Percentiles rank a stretch among this genome's conserved stretches.
Evolutionary conservation across 2,329 filamentous ascomycete species (phyloP).

Genomic region (Paecilomyces variotii): DNA sequence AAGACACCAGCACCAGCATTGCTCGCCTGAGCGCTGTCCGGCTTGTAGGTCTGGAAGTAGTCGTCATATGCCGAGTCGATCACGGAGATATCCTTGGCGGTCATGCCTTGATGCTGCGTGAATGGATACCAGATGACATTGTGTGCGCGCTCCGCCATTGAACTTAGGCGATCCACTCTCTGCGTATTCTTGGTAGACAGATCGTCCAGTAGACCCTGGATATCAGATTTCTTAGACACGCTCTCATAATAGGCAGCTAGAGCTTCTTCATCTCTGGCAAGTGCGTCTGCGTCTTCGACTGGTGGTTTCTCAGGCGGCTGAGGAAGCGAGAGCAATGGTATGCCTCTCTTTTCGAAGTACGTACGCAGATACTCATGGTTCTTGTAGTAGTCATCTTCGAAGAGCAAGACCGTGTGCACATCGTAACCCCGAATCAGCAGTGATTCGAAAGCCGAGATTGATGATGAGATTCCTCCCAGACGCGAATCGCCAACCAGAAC

Average conservation of each 20-base stretch:
- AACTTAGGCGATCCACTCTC: slow-evolving; percentile 52
- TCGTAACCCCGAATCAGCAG: slow-evolving; percentile 71
- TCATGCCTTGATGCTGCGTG: slow-evolving; percentile 64
- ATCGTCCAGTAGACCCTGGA: slow-evolving; percentile 41
- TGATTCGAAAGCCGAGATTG: slow-evolving; percentile 73
- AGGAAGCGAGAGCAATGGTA: slow-evolving; percentile 51
- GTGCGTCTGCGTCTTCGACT: slow-evolving; percentile 20
- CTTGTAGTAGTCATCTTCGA: slow-evolving; percentile 56
- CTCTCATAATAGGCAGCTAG: slow-evolving; percentile 43
- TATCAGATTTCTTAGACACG: slow-evolving; percentile 42
- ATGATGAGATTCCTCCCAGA: slow-evolving; percentile 71
- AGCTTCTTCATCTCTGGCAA: slow-evolving; percentile 40
- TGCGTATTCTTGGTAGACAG: slow-evolving; percentile 48
- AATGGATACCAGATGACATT: slow-evolving; percentile 77
- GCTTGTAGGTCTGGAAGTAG: slow-evolving; percentile 59
- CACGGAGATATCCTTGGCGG: slow-evolving; percentile 55
- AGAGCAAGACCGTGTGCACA: slow-evolving; percentile 61
- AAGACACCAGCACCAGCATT: slow-evolving; percentile 32
- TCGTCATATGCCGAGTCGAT: slow-evolving; percentile 78
- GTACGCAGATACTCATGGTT: slow-evolving; percentile 60
- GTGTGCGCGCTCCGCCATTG: slow-evolving; percentile 55
- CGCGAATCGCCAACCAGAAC: slow-evolving; percentile 67
- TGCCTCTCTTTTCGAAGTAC: slow-evolving; percentile 56
- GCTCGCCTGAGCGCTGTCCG: slow-evolving; percentile 11
- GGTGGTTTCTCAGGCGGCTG: slow-evolving; percentile 47